These are phyloP conservation scores for Eucalyptus curtisii DNA, from an alignment of 345 rosid species.

Conservation along the genomic window DNA sequence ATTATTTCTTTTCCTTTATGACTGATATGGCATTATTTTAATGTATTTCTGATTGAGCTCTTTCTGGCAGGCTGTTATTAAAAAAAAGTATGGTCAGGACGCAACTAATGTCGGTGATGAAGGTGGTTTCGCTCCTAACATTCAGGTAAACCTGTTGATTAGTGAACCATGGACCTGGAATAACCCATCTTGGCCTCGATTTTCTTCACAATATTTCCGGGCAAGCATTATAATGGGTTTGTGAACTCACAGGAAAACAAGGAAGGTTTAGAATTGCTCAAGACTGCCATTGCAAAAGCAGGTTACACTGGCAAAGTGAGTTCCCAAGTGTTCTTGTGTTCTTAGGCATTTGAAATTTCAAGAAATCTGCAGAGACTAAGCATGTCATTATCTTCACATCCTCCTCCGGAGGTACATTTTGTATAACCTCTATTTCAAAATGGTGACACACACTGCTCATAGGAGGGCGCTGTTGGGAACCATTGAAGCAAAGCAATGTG, in stretches of 20 bases:
- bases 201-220: neutral
- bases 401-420: neutral
- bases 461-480: neutral
- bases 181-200: neutral
- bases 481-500: neutral
- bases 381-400: neutral
- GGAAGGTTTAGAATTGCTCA: slow-evolving; percentile 60
- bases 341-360: neutral
- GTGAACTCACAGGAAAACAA: slow-evolving; percentile 41
- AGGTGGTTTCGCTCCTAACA: slow-evolving; percentile 97
- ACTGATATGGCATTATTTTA: neutral
- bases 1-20: neutral
- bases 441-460: neutral
- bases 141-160: slow-evolving; percentile 36
- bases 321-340: neutral
- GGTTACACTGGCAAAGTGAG: slow-evolving; percentile 38
- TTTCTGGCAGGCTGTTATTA: slow-evolving; percentile 41
- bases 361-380: neutral
- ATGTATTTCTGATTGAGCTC: neutral
- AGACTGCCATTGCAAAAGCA: slow-evolving; percentile 57
- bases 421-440: neutral
- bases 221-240: neutral
- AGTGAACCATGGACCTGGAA: neutral
- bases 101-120: slow-evolving; percentile 99
- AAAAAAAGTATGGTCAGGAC: slow-evolving; percentile 96